A percentile compares a stretch with the other conserved stretches of the same genome.
phyloP scores from a whole-genome alignment of 805 yeast genomes.

The Metschnikowia amazonensis region DNA sequence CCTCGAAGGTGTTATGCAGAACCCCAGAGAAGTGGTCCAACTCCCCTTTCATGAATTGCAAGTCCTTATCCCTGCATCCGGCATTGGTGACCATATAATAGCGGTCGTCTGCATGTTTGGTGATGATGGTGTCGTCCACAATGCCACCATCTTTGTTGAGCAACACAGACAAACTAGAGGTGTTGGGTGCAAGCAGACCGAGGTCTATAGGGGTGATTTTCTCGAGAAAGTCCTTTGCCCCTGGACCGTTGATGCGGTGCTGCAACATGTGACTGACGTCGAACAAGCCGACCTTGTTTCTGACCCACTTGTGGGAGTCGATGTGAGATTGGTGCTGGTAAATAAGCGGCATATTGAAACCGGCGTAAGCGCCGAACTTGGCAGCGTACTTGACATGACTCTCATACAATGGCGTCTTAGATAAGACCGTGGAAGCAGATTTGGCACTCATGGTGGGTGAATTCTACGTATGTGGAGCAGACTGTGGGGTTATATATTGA shows the following conservation, averaged over 20 bases:
- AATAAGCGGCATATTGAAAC: slow-evolving; percentile 91
- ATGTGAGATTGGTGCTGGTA: slow-evolving; percentile 83
- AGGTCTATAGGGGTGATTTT: slow-evolving; percentile 87
- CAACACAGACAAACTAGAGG: slow-evolving; percentile 74
- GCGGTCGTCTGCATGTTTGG: slow-evolving; percentile 71
- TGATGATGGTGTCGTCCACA: slow-evolving; percentile 87
- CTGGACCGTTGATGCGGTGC: slow-evolving; percentile 70
- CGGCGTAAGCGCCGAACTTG: slow-evolving; percentile 93
- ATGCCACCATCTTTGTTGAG: slow-evolving; percentile 75
- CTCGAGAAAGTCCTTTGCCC: slow-evolving; percentile 65
- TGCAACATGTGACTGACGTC: slow-evolving; percentile 98
- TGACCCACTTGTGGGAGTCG: slow-evolving; percentile 93
- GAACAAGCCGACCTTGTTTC: slow-evolving; percentile 81
- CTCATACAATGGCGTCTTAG: slow-evolving; percentile 77
- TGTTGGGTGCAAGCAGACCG: slow-evolving; percentile 47
- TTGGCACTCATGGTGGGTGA: slow-evolving; percentile 1
- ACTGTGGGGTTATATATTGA: slow-evolving; percentile 1
- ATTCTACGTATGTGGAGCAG: background rate
- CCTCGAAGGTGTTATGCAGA: slow-evolving; percentile 50
- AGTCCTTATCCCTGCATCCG: slow-evolving; percentile 84
- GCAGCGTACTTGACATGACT: slow-evolving; percentile 77
- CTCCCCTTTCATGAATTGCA: slow-evolving; percentile 56
- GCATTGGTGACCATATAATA: slow-evolving; percentile 95
- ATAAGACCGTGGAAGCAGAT: slow-evolving; percentile 20
- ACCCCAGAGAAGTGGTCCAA: slow-evolving; percentile 37